A percentile compares a stretch with the other conserved stretches of the same genome.
These are phyloP conservation scores for Azolla pinnata DNA, from an alignment of 75 land plant species.

Conservation along the genomic window DNA sequence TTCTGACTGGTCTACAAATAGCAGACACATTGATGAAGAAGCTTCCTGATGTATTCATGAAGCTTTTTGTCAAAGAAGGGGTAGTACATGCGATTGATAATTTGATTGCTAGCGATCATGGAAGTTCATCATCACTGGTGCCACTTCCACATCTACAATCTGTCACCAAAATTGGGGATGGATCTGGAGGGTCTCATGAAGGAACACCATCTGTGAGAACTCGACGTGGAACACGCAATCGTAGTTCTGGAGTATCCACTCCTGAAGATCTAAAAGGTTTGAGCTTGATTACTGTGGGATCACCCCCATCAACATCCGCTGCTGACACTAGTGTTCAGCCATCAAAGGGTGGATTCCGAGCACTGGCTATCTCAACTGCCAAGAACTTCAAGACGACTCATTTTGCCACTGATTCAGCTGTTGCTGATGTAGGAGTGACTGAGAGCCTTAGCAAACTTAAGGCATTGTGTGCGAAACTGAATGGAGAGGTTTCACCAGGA, in stretches of 20 bases:
- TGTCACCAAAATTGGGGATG: slow-evolving; percentile 41
- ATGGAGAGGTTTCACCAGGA: slow-evolving; percentile 34
- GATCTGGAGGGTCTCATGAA: slow-evolving; percentile 22
- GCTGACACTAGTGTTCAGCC: slow-evolving; percentile 36
- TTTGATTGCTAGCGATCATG: slow-evolving; percentile 40
- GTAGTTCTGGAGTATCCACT: slow-evolving; percentile 37
- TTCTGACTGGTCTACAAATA: slow-evolving; percentile 77
- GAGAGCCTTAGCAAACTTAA: slow-evolving; percentile 71
- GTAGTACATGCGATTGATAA: slow-evolving; percentile 86
- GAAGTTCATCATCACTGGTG: slow-evolving; percentile 18
- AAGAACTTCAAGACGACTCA: slow-evolving; percentile 62
- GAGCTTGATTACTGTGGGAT: slow-evolving; percentile 27
- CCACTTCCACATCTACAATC: too few species aligned
- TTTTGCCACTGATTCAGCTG: slow-evolving; percentile 55
- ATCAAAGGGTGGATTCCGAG: slow-evolving; percentile 42
- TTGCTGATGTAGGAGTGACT: slow-evolving; percentile 50
- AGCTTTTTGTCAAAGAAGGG: slow-evolving; percentile 92
- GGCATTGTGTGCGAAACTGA: slow-evolving; percentile 51
- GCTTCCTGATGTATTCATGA: slow-evolving; percentile 68
- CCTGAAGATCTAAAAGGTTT: slow-evolving; percentile 38
- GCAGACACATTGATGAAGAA: slow-evolving; percentile 90
- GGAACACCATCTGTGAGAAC: slow-evolving; percentile 33
- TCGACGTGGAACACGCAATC: slow-evolving; percentile 38
- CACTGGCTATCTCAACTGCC: slow-evolving; percentile 45
- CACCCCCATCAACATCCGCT: slow-evolving; percentile 32